These are phyloP conservation scores for Pelagomonas calceolata DNA, from an alignment of 108 stramenopile species.

Conservation along the genomic window DNA sequence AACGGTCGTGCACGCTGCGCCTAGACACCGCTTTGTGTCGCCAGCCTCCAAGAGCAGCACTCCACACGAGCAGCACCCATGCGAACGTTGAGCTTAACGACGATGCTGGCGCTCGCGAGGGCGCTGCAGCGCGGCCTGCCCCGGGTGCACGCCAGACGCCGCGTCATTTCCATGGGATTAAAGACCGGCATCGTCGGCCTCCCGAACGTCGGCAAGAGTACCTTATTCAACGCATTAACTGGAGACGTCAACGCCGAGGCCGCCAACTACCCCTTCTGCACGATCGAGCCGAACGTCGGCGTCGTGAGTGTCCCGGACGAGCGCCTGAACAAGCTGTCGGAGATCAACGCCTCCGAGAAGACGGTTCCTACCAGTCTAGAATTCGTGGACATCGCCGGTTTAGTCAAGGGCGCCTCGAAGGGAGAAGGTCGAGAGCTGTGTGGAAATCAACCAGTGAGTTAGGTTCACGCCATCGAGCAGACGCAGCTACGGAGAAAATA, in stretches of 20 bases:
- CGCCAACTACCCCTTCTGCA: constrained; percentile 71
- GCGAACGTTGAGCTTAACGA: no score
- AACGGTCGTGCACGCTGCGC: no score
- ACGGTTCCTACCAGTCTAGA: constrained; percentile 80
- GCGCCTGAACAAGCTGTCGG: constrained; percentile 51
- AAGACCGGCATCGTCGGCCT: constrained; percentile 89
- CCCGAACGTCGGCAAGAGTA: constrained; percentile 94
- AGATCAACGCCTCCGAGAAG: constrained; percentile 71
- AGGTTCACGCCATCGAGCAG: no score
- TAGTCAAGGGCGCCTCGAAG: constrained; percentile 91
- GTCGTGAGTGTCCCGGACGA: constrained; percentile 86
- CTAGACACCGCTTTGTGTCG: no score
- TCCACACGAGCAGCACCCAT: no score
- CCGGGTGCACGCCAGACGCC: no score
- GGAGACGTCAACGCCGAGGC: constrained; percentile 79
- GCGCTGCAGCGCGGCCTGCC: no score
- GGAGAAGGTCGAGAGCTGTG: no score
- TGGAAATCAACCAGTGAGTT: no score
- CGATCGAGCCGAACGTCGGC: constrained; percentile 92
- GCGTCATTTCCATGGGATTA: constrained; percentile 11
- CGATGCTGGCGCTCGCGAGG: no score
- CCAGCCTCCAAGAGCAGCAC: no score
- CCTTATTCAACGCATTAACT: constrained; percentile 94
- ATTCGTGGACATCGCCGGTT: constrained; percentile 97
- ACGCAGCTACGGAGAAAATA: no score